These are phyloP conservation scores for Pterothamnion heteromorphum DNA, from an alignment of 31 red algal genomes.

Conservation along the genomic window DNA sequence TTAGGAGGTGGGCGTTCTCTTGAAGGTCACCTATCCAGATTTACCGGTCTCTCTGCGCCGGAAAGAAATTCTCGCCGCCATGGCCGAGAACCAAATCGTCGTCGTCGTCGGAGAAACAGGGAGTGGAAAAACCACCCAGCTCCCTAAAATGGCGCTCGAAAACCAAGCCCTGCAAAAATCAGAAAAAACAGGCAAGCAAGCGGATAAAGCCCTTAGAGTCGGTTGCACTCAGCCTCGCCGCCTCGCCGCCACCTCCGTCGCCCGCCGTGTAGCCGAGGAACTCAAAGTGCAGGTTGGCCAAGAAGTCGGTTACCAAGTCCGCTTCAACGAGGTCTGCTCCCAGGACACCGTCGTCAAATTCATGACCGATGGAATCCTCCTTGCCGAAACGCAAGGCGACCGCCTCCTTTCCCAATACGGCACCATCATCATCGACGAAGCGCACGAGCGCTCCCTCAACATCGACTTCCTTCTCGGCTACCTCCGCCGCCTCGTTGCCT, in stretches of 20 bases:
- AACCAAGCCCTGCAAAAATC: conserved; percentile 78
- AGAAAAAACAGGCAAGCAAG: conserved; percentile 27
- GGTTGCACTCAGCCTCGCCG: conserved; percentile 93
- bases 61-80: too few species aligned
- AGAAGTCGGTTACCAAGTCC: conserved; percentile 91
- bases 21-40: too few species aligned
- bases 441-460: conserved; percentile 86
- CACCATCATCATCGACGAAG: conserved; percentile 92
- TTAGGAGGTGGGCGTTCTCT: too few species aligned
- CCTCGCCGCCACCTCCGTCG: conserved; percentile 92
- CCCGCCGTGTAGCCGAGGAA: conserved; percentile 91
- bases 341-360: conserved; percentile 90
- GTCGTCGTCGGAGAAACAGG: conserved; percentile 95
- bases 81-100: too few species aligned
- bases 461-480: conserved; percentile 93
- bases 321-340: conserved; percentile 84
- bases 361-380: conserved; percentile 98
- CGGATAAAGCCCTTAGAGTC: too few species aligned
- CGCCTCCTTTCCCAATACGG: conserved; percentile 73
- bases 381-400: conserved; percentile 79
- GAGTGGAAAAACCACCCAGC: conserved; percentile 95
- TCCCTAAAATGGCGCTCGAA: conserved; percentile 71
- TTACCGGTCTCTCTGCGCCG: too few species aligned
- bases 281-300: conserved; percentile 73
- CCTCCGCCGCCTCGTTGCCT: conserved; percentile 52